Evolutionary conservation across 768 basidiomycete species (phyloP), one percentile per base, ranked within the genome.

Genomic region (Rhodotorula diobovata): DNA sequence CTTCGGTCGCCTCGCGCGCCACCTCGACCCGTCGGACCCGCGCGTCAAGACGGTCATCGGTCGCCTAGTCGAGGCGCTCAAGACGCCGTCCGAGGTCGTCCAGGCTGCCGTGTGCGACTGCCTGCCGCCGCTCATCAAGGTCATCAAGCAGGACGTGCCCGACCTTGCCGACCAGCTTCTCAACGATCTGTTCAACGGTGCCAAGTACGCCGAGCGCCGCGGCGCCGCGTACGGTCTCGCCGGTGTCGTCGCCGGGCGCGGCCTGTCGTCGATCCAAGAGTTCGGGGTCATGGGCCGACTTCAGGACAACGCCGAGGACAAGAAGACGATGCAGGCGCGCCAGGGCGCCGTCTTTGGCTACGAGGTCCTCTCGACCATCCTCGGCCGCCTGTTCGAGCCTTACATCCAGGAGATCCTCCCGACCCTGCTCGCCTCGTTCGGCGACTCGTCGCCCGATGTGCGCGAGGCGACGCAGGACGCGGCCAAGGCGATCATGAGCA

Each of bases 71-170:
- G 90, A 90, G 43, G 91, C 95, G 2, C 83, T 99, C 67, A 89
- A 89, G 80, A 98, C 94, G 0, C 96, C 95, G 0, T 87, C 93
- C 5, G 96, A 99, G 79, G 89, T 94, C 78, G 96, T 99, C 0
- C 95, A 98, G 79, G 88, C 91, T 56, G 94, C 96, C 15, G 93
- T 98, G 2, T 91, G 94, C 0, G 96, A 97, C 68, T 98, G 95
- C 81, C 83, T 99, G 8, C 89, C 91, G 0, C 91, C 93, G 1
- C 83, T 99, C 14, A 90, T 93, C 53, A 84, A 85, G 46, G 81
- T 87, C 41, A 89, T 91, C 84, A 82, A 83, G 43, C 83, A 85
- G 15, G 82, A 84, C 41, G 84, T 85, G 35, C 84, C 88, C 25
- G 82, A 85, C 4, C 83, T 99, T n/a, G 85, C 93, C 56, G 90